Evolutionary conservation across 148 eudicot genomes (phyloP), one percentile per base, ranked within the genome.

Genomic region (Chenopodium formosanum): DNA sequence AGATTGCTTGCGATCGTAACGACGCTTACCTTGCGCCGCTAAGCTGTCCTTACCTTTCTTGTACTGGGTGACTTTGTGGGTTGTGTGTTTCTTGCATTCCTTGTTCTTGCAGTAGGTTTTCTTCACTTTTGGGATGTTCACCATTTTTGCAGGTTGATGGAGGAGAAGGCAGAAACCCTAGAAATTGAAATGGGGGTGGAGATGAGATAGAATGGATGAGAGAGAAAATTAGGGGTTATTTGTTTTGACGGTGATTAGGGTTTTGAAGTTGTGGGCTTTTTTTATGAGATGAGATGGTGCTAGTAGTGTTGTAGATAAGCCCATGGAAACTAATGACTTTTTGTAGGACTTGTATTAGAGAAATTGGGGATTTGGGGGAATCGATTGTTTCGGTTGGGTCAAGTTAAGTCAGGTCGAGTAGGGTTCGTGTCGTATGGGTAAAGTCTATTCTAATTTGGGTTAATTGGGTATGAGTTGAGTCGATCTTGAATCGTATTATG

Each of bases 51-150:
- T 93, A 0, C 97, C 97, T 82, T 93, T 93, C 82, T 93, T 93
- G 85, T 93, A 91, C 25, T 93, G 94, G 1, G 97, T 93, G 13
- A 91, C 97, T 86, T 93, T 93, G 74, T 93, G 97, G 79, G 89
- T 76, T 44, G 94, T 91, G 86, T 93, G 97, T 80, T 93, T 91
- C 82, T 79, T 83, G 89, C 97, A 90, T 14, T 90, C 92, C 85
- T 93, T 93, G 83, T 88, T 88, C 83, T 93, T 93, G 90, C 94
- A 93, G 90, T 85, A 91, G 2, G 97, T 93, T 86, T 93, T 93
- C 92, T 93, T 93, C 9, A 90, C 87, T 85, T 91, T 93, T 20
- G 97, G 97, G 60, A 93, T 89, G 87, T 92, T 92, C 89, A 92
- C 97, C 97, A 81, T 80, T 73, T 80, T 72, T 44, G 64, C 22